These are phyloP conservation scores for Amphichorda felina DNA, from an alignment of 2,329 filamentous ascomycete genomes.

Conservation along the genomic window DNA sequence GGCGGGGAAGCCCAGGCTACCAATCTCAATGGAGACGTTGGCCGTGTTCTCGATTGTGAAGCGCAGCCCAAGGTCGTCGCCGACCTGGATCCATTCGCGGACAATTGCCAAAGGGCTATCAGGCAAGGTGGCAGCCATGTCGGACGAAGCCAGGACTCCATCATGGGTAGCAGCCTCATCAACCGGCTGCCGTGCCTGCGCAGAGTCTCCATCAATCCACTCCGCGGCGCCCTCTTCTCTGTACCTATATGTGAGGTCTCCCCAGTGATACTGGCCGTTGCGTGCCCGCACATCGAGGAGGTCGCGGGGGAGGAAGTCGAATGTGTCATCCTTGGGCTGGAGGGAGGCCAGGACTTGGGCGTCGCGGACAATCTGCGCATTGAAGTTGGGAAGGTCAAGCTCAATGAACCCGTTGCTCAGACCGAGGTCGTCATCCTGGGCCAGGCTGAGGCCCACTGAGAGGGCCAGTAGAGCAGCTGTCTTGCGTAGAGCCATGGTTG, in stretches of 20 bases:
- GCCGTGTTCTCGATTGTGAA: constrained; percentile 37
- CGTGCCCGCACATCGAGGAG: constrained; percentile 30
- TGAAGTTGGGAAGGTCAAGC: constrained; percentile 27
- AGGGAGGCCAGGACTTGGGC: constrained; percentile 37
- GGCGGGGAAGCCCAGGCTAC: constrained; percentile 43
- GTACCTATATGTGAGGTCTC: constrained; percentile 44
- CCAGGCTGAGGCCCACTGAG: too few species aligned
- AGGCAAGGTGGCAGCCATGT: constrained; percentile 28
- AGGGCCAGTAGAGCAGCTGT: too few species aligned
- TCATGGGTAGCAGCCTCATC: constrained; percentile 10
- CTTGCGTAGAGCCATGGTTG: too few species aligned
- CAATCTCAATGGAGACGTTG: constrained; percentile 32
- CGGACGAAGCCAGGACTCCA: constrained; percentile 24
- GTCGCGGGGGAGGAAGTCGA: constrained; percentile 45
- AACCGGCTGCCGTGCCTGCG: constrained; percentile 21
- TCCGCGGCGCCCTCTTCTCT: constrained; percentile 20
- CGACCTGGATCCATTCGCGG: constrained; percentile 36
- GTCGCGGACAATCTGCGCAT: constrained; percentile 26
- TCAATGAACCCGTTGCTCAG: constrained; percentile 25
- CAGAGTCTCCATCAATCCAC: constrained; percentile 37
- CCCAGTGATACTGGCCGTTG: constrained; percentile 45
- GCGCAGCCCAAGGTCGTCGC: constrained; percentile 35
- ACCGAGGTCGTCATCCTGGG: constrained; percentile 27
- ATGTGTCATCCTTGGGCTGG: constrained; percentile 23
- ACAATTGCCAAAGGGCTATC: constrained; percentile 29